Base-by-base conservation (phyloP, 495 filamentous ascomycete species). In the Haplographium delicatum region DNA sequence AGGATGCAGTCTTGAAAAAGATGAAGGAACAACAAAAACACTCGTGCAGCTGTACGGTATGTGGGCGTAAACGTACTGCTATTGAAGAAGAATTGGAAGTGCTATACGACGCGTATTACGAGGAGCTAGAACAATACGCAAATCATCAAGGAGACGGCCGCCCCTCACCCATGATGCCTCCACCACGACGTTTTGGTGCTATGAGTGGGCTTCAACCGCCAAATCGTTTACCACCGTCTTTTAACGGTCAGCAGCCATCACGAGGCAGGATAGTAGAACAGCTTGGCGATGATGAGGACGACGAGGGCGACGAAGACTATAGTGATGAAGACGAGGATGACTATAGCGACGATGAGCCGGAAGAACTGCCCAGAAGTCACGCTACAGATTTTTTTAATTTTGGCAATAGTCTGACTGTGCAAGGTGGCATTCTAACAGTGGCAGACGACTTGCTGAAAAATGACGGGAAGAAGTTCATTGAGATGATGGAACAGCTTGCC, bases 21-120 rank as follows among this genome's bases (percentile, higher is more conserved):
- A 99, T 99, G 93, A 98, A 99, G 71, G 94, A 99, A 66, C 93
- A 99, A 68, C 93, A 99, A 66, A 97, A 96, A 68, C 93, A 97
- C 63, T 97, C 93, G 3, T 99, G 93, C 70, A 96, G 90, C 62
- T 99, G 93, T 61, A 95, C 88, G 5, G 91, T 97, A 31, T 99
- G 93, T 71, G 93, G 93, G 43, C 81, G 93, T 55, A 99, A 97
- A 68, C 81, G 93, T 38, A 96, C 87, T 6, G 93, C 93, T 7
- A 99, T 99, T 60, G 93, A 99, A 67, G 93, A 99, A 67, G 94
- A 99, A 66, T 72, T 99, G 10, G 93, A 99, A 65, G 90, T 94
- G n/a, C 76, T 99, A 11, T 99, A 99, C 65, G 94, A 99, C 70
- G 93, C 93, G 22, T 99, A 99, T 67, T 99, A 99, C 62, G 88